Conservation (phyloP, 495 filamentous ascomycete genomes). For the Trichoderma reesei region DNA sequence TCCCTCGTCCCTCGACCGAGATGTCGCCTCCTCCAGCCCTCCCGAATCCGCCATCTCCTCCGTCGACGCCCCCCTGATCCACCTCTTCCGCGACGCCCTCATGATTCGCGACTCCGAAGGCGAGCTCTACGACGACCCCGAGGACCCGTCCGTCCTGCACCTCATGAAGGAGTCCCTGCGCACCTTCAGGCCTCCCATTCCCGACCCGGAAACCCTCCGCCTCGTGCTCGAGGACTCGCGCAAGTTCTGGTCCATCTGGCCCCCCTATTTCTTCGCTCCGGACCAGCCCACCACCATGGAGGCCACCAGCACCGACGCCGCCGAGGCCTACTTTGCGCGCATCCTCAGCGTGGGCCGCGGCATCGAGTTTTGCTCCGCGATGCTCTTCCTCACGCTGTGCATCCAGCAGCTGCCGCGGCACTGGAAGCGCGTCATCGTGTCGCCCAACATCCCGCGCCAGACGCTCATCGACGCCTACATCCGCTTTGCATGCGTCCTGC, state of each 20-base stretch:
- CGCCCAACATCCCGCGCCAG: neutral
- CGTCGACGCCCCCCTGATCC: neutral
- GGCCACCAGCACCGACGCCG: neutral
- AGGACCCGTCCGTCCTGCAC: neutral
- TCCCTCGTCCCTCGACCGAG: neutral
- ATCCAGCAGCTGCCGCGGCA: neutral
- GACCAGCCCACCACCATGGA: neutral
- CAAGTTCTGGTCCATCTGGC: neutral
- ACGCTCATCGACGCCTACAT: neutral
- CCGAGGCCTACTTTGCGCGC: neutral
- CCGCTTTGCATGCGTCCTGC: neutral
- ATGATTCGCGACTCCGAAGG: neutral
- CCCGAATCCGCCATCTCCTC: neutral
- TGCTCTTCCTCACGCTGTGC: neutral
- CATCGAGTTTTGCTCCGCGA: neutral
- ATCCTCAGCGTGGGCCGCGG: neutral
- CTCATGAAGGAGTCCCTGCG: neutral
- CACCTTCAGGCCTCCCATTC: neutral
- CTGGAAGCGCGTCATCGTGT: conserved; percentile 1
- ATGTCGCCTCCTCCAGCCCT: neutral
- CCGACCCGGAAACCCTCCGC: neutral
- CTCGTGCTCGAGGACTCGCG: neutral
- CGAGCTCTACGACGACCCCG: conserved; percentile 6
- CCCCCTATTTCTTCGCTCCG: neutral
- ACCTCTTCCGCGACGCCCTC: neutral